Conservation (phyloP, 768 basidiomycete species). For the Termitomyces bulborhizus region DNA sequence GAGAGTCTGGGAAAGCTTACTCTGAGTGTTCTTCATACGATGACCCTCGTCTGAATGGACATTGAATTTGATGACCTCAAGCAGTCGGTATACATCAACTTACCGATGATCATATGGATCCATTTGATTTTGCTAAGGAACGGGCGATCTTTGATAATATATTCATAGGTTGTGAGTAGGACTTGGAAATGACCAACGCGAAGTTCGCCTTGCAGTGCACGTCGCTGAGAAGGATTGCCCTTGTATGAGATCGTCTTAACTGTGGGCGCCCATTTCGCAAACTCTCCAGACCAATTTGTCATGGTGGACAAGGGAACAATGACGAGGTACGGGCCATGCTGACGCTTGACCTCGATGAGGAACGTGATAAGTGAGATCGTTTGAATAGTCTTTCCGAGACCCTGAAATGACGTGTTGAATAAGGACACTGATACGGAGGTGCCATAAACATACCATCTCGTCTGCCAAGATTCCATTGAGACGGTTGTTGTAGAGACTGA, state of each 20-base stretch:
- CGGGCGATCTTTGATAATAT: slow-evolving; percentile 96
- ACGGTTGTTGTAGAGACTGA: slow-evolving; percentile 93
- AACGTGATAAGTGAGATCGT: slow-evolving; percentile 94
- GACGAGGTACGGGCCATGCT: slow-evolving; percentile 92
- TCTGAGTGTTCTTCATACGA: slow-evolving; percentile 95
- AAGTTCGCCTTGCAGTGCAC: slow-evolving; percentile 70
- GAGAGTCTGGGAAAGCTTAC: slow-evolving; percentile 83
- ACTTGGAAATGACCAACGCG: slow-evolving; percentile 85
- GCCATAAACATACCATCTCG: slow-evolving; percentile 62
- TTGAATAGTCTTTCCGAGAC: slow-evolving; percentile 94
- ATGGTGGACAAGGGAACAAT: slow-evolving; percentile 94
- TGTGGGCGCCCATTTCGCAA: slow-evolving; percentile 92
- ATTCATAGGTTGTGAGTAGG: slow-evolving; percentile 91
- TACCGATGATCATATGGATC: slow-evolving; percentile 96
- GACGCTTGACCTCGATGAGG: slow-evolving; percentile 85
- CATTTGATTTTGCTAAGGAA: slow-evolving; percentile 86
- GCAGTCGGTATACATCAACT: slow-evolving; percentile 15
- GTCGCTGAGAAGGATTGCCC: slow-evolving; percentile 81
- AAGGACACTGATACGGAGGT: background rate
- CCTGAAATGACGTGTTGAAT: slow-evolving; percentile 35
- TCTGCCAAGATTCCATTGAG: slow-evolving; percentile 94
- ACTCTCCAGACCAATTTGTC: slow-evolving; percentile 96
- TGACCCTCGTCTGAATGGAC: slow-evolving; percentile 76
- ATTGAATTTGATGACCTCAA: background rate
- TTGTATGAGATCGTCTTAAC: slow-evolving; percentile 84